Percentiles rank a stretch among this genome's conserved stretches.
Conservation (phyloP, 176 grass and related monocot genomes). For the Thinopyrum elongatum region DNA sequence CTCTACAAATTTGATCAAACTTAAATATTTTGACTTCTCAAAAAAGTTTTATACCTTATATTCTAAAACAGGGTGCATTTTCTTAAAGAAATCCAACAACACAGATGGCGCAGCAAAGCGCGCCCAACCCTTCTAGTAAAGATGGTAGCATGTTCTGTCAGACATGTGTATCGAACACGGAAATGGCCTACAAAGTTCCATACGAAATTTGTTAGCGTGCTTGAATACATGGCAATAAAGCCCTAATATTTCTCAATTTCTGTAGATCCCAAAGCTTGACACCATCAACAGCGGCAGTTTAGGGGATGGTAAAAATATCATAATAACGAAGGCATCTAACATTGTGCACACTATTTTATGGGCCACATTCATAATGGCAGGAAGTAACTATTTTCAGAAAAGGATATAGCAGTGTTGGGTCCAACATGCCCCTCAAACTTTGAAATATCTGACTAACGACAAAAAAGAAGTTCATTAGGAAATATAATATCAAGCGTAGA, state of each 20-base stretch:
- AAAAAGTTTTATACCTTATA: too few relatives aligned
- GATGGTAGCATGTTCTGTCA: too few relatives aligned
- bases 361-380: slow-evolving; percentile 59
- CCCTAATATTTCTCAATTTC: slow-evolving; percentile 94
- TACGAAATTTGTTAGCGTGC: slow-evolving; percentile 88
- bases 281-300: slow-evolving; percentile 93
- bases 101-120: too few relatives aligned
- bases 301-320: slow-evolving; percentile 14
- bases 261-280: slow-evolving; percentile 99
- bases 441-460: slow-evolving; percentile 71
- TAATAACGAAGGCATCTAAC: slow-evolving; percentile 8
- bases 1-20: too few relatives aligned
- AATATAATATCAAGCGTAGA: neutral
- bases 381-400: slow-evolving; percentile 99
- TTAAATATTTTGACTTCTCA: too few relatives aligned
- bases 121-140: too few relatives aligned
- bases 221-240: slow-evolving; percentile 80
- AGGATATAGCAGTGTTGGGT: slow-evolving; percentile 87
- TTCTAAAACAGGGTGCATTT: too few relatives aligned
- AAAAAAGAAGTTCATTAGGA: slow-evolving; percentile 42
- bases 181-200: neutral
- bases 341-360: neutral
- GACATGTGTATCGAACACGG: neutral
- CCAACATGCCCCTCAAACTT: slow-evolving; percentile 90
- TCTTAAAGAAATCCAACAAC: too few relatives aligned